These are phyloP conservation scores for Flaveria sonorensis DNA, from an alignment of 129 eudicot species.

Conservation along the genomic window DNA sequence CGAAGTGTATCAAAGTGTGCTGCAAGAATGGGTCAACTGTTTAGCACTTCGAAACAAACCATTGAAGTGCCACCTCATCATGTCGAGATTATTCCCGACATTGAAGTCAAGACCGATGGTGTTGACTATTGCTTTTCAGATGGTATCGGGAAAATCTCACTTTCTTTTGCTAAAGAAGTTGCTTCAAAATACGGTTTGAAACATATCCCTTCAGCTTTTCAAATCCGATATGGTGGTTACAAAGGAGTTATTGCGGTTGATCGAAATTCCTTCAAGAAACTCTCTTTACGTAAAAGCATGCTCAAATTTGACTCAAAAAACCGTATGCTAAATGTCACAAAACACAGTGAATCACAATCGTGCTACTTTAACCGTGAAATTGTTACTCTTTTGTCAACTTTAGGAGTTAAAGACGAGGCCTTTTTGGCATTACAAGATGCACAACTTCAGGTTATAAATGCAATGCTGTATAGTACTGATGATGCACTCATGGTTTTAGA, in stretches of 20 bases:
- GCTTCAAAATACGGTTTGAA: slow-evolving; percentile 59
- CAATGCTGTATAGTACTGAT: slow-evolving; percentile 56
- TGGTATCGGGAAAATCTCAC: slow-evolving; percentile 95
- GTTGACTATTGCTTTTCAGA: slow-evolving; percentile 87
- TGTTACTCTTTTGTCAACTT: slow-evolving; percentile 70
- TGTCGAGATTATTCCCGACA: slow-evolving; percentile 75
- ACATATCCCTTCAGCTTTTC: slow-evolving; percentile 86
- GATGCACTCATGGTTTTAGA: slow-evolving; percentile 75
- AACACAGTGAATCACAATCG: slow-evolving; percentile 74
- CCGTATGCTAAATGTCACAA: slow-evolving; percentile 82
- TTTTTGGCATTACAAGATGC: slow-evolving; percentile 57
- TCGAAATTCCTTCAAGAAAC: slow-evolving; percentile 65
- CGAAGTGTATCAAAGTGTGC: slow-evolving; percentile 92
- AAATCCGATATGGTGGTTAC: slow-evolving; percentile 91
- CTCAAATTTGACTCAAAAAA: slow-evolving; percentile 78
- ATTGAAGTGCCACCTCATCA: slow-evolving; percentile 60
- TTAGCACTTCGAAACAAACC: slow-evolving; percentile 81
- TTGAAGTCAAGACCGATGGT: slow-evolving; percentile 74
- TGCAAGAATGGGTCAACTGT: slow-evolving; percentile 96
- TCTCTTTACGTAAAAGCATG: slow-evolving; percentile 83
- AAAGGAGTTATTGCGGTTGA: slow-evolving; percentile 92
- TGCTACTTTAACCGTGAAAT: slow-evolving; percentile 92
- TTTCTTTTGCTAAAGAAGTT: slow-evolving; percentile 71
- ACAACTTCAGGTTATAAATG: slow-evolving; percentile 51
- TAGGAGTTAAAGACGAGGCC: slow-evolving; percentile 66